phyloP scores from a whole-genome alignment of 805 yeast genomes.

The Candida awuae region DNA sequence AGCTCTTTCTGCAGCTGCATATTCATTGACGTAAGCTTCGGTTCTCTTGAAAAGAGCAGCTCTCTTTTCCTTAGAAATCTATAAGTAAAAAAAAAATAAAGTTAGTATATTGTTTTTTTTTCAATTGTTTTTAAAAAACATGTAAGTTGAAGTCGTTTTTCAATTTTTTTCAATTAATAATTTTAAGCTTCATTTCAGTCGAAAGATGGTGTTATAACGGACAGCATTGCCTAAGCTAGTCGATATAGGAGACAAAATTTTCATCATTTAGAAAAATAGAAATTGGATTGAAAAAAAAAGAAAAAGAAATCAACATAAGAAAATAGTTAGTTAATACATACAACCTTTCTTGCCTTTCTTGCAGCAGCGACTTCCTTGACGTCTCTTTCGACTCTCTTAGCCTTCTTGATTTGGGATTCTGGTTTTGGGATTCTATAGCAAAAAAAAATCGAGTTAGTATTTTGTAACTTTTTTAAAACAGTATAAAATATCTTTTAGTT shows the following conservation, averaged over 20 bases:
- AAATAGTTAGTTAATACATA: conserved; percentile 40
- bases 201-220: conserved; percentile 74
- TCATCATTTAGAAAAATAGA: conserved; percentile 32
- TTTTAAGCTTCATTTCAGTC: conserved; percentile 31
- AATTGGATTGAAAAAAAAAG: conserved; percentile 1
- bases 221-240: conserved; percentile 71
- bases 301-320: neutral
- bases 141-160: neutral
- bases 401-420: conserved; percentile 80
- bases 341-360: conserved; percentile 69
- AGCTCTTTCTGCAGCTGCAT: conserved; percentile 87
- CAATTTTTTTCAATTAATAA: conserved; percentile 1
- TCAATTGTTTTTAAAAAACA: neutral
- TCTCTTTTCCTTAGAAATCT: conserved; percentile 42
- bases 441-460: conserved; percentile 1
- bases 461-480: conserved; percentile 13
- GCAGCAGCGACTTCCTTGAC: conserved; percentile 74
- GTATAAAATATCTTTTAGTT: neutral
- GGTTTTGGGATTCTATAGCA: conserved; percentile 47
- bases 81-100: conserved; percentile 7
- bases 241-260: conserved; percentile 38
- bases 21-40: conserved; percentile 93
- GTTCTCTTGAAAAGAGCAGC: conserved; percentile 70
- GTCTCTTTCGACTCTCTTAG: conserved; percentile 70
- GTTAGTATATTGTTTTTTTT: conserved; percentile 2